phyloP scores from a whole-genome alignment of 495 filamentous ascomycete species.

The Neurospora africana region DNA sequence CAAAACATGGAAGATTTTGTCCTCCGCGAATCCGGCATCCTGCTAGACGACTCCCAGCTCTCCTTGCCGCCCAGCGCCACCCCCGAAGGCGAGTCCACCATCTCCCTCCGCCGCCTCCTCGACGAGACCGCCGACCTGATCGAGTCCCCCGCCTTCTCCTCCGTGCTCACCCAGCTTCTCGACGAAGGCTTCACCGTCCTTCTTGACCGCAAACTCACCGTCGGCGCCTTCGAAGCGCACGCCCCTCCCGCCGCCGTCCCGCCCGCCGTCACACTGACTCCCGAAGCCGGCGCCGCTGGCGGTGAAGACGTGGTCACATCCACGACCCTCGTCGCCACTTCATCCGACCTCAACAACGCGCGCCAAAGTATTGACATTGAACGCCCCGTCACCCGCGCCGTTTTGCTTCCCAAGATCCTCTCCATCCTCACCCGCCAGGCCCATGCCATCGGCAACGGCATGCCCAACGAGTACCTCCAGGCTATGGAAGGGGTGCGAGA shows the following conservation, averaged over 20 bases:
- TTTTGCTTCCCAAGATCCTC: slow-evolving; percentile 81
- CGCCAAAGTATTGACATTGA: slow-evolving; percentile 25
- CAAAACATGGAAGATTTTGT: slow-evolving; percentile 66
- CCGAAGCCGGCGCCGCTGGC: not conserved
- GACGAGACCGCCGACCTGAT: slow-evolving; percentile 94
- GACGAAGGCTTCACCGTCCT: slow-evolving; percentile 77
- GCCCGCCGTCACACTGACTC: not conserved
- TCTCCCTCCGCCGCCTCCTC: slow-evolving; percentile 70
- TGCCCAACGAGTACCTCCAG: slow-evolving; percentile 78
- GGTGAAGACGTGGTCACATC: not conserved
- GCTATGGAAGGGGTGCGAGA: slow-evolving; percentile 75
- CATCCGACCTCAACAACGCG: not conserved
- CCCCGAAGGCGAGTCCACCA: slow-evolving; percentile 26
- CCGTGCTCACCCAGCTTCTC: slow-evolving; percentile 73
- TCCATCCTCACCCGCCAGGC: slow-evolving; percentile 81
- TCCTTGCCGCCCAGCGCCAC: not conserved
- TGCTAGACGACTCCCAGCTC: slow-evolving; percentile 36
- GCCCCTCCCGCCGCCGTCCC: slow-evolving; percentile 27
- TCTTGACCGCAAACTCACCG: slow-evolving; percentile 64
- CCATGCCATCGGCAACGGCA: slow-evolving; percentile 76
- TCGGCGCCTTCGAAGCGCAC: slow-evolving; percentile 63
- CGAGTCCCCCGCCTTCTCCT: slow-evolving; percentile 80
- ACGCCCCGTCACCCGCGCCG: slow-evolving; percentile 39
- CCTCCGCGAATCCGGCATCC: slow-evolving; percentile 70
- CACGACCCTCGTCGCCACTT: not conserved